Evolutionary conservation across 1,284 basidiomycete species (phyloP), one percentile per base, ranked within the genome.

Genomic region (Psilocybe mexicana): DNA sequence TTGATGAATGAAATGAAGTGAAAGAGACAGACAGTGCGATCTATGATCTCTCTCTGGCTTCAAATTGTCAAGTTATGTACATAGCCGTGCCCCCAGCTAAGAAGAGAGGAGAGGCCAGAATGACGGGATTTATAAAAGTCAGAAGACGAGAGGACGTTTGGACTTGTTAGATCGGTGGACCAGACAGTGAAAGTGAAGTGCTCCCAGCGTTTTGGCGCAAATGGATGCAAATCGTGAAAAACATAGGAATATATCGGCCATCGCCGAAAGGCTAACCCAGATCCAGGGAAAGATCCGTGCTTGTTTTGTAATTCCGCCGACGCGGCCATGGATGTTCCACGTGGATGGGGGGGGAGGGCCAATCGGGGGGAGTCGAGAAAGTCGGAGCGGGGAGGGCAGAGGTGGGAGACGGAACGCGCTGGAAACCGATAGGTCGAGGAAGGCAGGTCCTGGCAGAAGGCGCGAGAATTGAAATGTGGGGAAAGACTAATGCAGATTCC

Each of bases 371-470:
- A 63, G 65, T 63, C 56, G 61, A 55, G 68, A 62, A 68, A 60
- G 63, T 72, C 71, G 74, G 76, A 70, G 68, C 72, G 76, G 71
- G 67, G 61, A 59, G 57, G 50, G 8, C 38, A 33, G 14, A 24
- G 10, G 40, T 30, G 5, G 30, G 14, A 52, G 53, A 35, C 44
- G 52, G 44, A 48, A 48, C 69, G 62, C 61, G 59, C 64, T 65
- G 66, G 64, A 63, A 60, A 72, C 71, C 68, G 76, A 78, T 75
- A 77, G 73, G 74, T 57, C 66, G 66, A 70, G 60, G 66, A 69
- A 66, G 66, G 57, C 52, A 45, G 54, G 54, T 18, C 18, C 18
- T 18, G 18, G 18, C 18, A 18, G 18, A 18, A 45, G 44, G 67
- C 61, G 73, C 70, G 60, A 70, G 70, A 76, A 18, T 18, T 18